phyloP scores from a whole-genome alignment of 1,139 yeast species.

The Taphrina sp. region DNA sequence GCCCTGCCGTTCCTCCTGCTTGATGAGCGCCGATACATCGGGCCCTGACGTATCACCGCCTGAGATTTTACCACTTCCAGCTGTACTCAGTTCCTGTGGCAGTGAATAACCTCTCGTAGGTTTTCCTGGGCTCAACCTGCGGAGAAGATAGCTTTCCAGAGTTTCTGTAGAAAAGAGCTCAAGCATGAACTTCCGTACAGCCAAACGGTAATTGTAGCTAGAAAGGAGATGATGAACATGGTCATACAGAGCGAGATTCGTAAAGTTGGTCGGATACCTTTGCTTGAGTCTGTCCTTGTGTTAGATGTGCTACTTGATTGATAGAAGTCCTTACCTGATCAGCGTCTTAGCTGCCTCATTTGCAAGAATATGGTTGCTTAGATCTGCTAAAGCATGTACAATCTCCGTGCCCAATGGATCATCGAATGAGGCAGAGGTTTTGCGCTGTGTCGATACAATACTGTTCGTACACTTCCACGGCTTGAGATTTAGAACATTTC shows the following conservation, averaged over 20 bases:
- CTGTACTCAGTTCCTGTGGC: constrained; percentile 3
- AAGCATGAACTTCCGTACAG: constrained; percentile 64
- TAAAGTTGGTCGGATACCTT: constrained; percentile 57
- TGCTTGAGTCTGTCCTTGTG: constrained; percentile 52
- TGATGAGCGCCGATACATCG: too few relatives aligned
- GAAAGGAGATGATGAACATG: constrained; percentile 65
- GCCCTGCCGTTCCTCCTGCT: too few relatives aligned
- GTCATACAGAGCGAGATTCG: constrained; percentile 55
- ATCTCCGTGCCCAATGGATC: constrained; percentile 53
- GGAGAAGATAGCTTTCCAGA: neutral
- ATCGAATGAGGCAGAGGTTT: constrained; percentile 27
- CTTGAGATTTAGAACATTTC: constrained; percentile 36
- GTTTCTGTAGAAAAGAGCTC: constrained; percentile 52
- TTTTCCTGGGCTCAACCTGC: neutral
- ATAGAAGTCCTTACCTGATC: constrained; percentile 8
- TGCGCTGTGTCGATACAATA: neutral
- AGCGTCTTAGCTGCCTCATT: constrained; percentile 65
- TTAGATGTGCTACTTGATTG: neutral
- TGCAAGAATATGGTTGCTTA: constrained; percentile 62
- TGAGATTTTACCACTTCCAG: too few relatives aligned
- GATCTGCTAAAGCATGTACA: constrained; percentile 53
- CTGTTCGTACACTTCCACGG: constrained; percentile 6
- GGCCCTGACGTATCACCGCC: too few relatives aligned
- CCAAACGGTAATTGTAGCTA: constrained; percentile 62
- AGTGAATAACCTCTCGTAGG: constrained; percentile 5